Base-by-base conservation (phyloP, 2,329 filamentous ascomycete genomes). In the Gaeumannomyces sp. region DNA sequence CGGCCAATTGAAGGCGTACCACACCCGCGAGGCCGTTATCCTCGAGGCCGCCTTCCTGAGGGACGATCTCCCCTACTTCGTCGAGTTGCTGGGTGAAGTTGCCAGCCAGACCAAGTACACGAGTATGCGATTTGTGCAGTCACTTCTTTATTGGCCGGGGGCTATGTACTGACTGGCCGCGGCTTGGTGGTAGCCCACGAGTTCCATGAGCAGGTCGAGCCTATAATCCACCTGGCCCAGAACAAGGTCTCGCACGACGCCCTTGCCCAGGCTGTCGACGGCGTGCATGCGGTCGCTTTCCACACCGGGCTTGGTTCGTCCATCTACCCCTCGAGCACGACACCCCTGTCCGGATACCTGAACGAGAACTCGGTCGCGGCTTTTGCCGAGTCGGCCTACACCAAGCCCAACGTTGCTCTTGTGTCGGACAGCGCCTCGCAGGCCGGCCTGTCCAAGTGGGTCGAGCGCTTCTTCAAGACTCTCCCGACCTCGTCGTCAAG, bases 21-120 rank as follows among this genome's bases (percentile, higher is more conserved):
- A 97, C 81, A 93, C 92, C 72, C 90, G 94, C 75, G 95, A 99
- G 84, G 93, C 93, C 76, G 82, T 99, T 69, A 88, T 99, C 67
- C 82, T 99, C 74, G 89, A 94, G 79, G 92, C 95, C 76, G 96
- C 90, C 82, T 99, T 99, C 85, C 87, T 99, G 71, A 89, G 92
- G 76, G 89, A 95, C 76, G 93, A 99, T 77, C 88, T 99, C 71
- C 95, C 95, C 71, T 99, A 98, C 86, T 99, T 97, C 78, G 87
- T 93, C 74, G 95, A 99, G 83, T 85, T 99, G 70, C 86, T 99
- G 71, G 92, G 90, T 74, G 96, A 99, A 83, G 91, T 97, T 73
- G 84, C 95, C 73, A 88, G 89, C 67, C 83, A 91, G 79, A 96
- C 94, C 72, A 95, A 92, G 81, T 99, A 92, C 78, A 87, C 88